Evolutionary conservation across 106 monocot species (phyloP), one percentile per base, ranked within the genome.

Genomic region (Platanthera zijinensis): DNA sequence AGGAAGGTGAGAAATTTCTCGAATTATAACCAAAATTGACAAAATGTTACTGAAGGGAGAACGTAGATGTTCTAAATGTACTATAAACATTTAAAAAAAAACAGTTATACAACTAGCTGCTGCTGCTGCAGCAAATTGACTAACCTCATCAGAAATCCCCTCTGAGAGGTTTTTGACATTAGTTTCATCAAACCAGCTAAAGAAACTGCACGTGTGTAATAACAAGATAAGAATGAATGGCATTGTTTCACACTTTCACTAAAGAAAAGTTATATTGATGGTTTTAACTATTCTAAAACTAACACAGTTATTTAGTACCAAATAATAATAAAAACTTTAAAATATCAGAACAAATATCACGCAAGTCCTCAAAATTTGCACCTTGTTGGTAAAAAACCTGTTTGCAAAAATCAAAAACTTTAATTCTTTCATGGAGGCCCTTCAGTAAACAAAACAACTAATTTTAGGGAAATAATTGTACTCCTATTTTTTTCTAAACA

Each of bases 141-240:
- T 77, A 88, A 84, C 87, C 87, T 87, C 87, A 76, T 87, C 87
- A 45, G 62, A 48, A 5, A 87, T 64, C 32, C 75, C 87, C 32
- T 84, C 84, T 54, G 79, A 21, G 28, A 73, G 51, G 76, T 48
- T 68, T 76, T 84, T 84, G 68, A 79, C 76, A 32, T 87, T 75
- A 54, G 76, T 79, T 73, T 87, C 87, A 13, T 79, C 21, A 21
- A 87, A 87, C 87, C 87, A 87, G 69, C 76, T 87, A 77, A 87
- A 87, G 82, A 87, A 87, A 79, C 87, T 87, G 81, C 74, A 74
- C 18, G 6, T 32, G 71, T 22, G 8, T 51, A 79, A 47, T 13
- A 39, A 45, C 45, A 28, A 19, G 68, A 73, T 18, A 69, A 49
- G 15, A 54, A 11, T 49, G 12, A 17, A 18, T 9, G 49, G 61